Percentiles rank a stretch among this genome's conserved stretches.
Evolutionary conservation across 2,329 filamentous ascomycete species (phyloP).

Genomic region (Aureobasidium lini): DNA sequence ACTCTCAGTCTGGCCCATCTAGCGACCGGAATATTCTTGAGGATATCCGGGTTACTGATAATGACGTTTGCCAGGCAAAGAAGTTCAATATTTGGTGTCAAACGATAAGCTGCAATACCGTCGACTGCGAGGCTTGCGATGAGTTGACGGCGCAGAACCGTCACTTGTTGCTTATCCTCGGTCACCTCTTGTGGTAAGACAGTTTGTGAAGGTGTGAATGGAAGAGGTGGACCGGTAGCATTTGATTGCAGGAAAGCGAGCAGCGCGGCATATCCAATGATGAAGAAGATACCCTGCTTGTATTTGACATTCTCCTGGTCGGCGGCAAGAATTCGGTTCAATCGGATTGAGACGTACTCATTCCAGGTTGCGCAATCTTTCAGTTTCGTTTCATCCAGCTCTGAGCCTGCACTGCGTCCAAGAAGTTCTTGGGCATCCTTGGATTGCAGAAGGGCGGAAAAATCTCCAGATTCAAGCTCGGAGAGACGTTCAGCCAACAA

Average conservation of each 20-base stretch:
- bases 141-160: slow-evolving; percentile 49
- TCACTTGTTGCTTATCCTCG: slow-evolving; percentile 27
- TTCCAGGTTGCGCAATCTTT: slow-evolving; percentile 35
- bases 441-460: slow-evolving; percentile 31
- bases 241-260: slow-evolving; percentile 79
- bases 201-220: slow-evolving; percentile 44
- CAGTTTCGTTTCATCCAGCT: slow-evolving; percentile 24
- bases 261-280: slow-evolving; percentile 61
- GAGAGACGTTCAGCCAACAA: slow-evolving; percentile 32
- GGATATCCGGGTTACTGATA: slow-evolving; percentile 42
- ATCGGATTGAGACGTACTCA: slow-evolving; percentile 38
- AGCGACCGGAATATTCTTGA: slow-evolving; percentile 38
- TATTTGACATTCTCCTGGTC: slow-evolving; percentile 26
- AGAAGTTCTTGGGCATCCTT: slow-evolving; percentile 35
- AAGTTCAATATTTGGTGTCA: slow-evolving; percentile 77
- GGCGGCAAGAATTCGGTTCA: slow-evolving; percentile 32
- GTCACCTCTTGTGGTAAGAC: slow-evolving; percentile 45
- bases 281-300: slow-evolving; percentile 37
- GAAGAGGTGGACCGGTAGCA: slow-evolving; percentile 78
- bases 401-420: slow-evolving; percentile 30
- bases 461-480: slow-evolving; percentile 36
- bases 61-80: slow-evolving; percentile 66
- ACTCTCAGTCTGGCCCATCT: slow-evolving; percentile 63
- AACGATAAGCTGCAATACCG: slow-evolving; percentile 75
- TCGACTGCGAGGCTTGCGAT: slow-evolving; percentile 68